phyloP scores from a whole-genome alignment of 176 grass and related monocot genomes.

The Oryza meridionalis region DNA sequence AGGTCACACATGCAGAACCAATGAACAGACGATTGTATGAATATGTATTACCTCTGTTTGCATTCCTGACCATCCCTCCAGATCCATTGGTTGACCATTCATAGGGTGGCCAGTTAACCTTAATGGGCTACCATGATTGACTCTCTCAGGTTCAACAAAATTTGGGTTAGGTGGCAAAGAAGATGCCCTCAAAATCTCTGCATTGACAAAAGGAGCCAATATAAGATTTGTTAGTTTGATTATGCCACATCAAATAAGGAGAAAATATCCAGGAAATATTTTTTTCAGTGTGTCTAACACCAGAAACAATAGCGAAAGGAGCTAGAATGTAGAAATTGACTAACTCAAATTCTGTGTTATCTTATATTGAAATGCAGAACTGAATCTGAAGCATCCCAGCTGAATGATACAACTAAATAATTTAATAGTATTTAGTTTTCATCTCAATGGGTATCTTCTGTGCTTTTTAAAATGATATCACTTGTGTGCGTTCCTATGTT shows the following conservation, averaged over 20 bases:
- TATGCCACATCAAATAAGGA: conserved; percentile 30
- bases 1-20: conserved; percentile 23
- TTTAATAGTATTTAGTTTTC: background rate
- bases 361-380: conserved; percentile 23
- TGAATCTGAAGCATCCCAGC: background rate
- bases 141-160: conserved; percentile 82
- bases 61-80: conserved; percentile 75
- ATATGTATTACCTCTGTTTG: conserved; percentile 69
- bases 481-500: background rate
- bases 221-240: conserved; percentile 8
- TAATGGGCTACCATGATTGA: conserved; percentile 72
- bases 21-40: conserved; percentile 28
- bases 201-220: conserved; percentile 49
- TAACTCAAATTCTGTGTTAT: background rate
- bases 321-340: conserved; percentile 14
- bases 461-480: background rate
- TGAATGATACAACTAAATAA: conserved; percentile 13
- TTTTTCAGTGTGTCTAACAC: conserved; percentile 1
- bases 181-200: conserved; percentile 88
- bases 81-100: conserved; percentile 82
- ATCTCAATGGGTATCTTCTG: background rate
- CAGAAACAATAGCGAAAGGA: background rate
- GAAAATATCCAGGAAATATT: background rate
- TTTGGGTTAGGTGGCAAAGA: conserved; percentile 76
- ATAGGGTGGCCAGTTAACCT: conserved; percentile 64